Percentiles rank a stretch among this genome's conserved stretches.
Evolutionary conservation across 768 basidiomycete species (phyloP).

Genomic region (Xerocomellus intermedius): DNA sequence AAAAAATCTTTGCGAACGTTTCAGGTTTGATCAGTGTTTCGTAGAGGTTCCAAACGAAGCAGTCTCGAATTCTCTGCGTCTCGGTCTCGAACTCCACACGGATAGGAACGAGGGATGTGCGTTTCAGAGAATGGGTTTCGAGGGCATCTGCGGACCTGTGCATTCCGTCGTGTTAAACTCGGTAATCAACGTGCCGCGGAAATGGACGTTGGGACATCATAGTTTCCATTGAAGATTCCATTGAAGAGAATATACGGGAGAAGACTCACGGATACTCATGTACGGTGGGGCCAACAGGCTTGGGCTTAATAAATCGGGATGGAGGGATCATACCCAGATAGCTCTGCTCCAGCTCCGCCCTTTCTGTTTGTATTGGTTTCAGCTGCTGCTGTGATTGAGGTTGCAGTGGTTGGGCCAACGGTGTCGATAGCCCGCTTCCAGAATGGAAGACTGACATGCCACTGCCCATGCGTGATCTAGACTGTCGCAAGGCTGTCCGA

Average conservation of each 20-base stretch:
- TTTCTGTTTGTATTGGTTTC: constrained; percentile 36
- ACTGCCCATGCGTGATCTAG: constrained; percentile 41
- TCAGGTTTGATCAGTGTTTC: constrained; percentile 86
- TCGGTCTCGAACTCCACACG: constrained; percentile 95
- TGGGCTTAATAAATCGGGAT: constrained; percentile 66
- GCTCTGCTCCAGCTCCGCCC: constrained; percentile 76
- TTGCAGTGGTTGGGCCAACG: constrained; percentile 29
- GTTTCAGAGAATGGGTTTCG: constrained; percentile 55
- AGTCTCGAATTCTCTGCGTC: constrained; percentile 87
- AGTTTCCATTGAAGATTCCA: constrained; percentile 2
- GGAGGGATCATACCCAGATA: constrained; percentile 89
- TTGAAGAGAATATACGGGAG: constrained; percentile 4
- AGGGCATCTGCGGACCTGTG: constrained; percentile 63
- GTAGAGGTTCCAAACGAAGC: constrained; percentile 94
- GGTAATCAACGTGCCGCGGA: constrained; percentile 15
- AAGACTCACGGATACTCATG: constrained; percentile 75
- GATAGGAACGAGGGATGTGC: constrained; percentile 75
- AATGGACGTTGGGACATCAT: constrained; percentile 12
- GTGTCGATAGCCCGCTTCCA: constrained; percentile 41
- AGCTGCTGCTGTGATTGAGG: constrained; percentile 17
- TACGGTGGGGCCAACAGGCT: constrained; percentile 52
- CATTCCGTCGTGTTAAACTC: constrained; percentile 18
- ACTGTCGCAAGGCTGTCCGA: constrained; percentile 53
- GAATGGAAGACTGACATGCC: constrained; percentile 59
- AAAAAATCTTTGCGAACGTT: constrained; percentile 82